A percentile compares a stretch with the other conserved stretches of the same genome.
Evolutionary conservation across 805 yeast genomes (phyloP).

Genomic region (Spathaspora gorwiae): DNA sequence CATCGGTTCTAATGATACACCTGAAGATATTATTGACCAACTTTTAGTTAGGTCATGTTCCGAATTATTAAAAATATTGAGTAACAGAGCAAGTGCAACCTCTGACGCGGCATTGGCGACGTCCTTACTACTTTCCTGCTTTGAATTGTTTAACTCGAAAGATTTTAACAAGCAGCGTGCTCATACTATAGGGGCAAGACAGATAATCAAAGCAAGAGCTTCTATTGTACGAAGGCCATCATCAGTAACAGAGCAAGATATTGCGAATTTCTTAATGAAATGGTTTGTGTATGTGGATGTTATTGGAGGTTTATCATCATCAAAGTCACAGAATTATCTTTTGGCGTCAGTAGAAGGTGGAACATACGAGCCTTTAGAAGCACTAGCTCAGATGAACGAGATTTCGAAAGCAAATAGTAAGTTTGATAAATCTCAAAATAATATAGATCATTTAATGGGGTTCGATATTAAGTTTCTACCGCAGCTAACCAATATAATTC

Average conservation of each 20-base stretch:
- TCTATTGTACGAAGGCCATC: constrained; percentile 7
- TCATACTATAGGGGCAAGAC: constrained; percentile 65
- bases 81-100: constrained; percentile 48
- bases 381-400: constrained; percentile 16
- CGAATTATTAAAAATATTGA: constrained; percentile 49
- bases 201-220: constrained; percentile 50
- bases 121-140: constrained; percentile 54
- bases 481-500: constrained; percentile 46
- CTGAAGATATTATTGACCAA: constrained; percentile 44
- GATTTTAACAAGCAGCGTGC: constrained; percentile 54
- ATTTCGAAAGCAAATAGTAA: constrained; percentile 6
- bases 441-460: constrained; percentile 61
- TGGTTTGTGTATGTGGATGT: constrained; percentile 71
- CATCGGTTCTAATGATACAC: constrained; percentile 19
- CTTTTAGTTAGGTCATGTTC: constrained; percentile 53
- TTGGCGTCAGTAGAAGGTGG: constrained; percentile 14
- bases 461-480: constrained; percentile 62
- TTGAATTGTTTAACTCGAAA: constrained; percentile 44
- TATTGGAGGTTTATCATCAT: constrained; percentile 57
- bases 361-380: constrained; percentile 17
- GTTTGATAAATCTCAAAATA: constrained; percentile 20
- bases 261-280: constrained; percentile 53
- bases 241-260: constrained; percentile 30
- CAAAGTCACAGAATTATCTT: constrained; percentile 33
- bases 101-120: constrained; percentile 67